Evolutionary conservation across 2,329 filamentous ascomycete genomes (phyloP), one percentile per base, ranked within the genome.

Genomic region (Claviceps maximensis): DNA sequence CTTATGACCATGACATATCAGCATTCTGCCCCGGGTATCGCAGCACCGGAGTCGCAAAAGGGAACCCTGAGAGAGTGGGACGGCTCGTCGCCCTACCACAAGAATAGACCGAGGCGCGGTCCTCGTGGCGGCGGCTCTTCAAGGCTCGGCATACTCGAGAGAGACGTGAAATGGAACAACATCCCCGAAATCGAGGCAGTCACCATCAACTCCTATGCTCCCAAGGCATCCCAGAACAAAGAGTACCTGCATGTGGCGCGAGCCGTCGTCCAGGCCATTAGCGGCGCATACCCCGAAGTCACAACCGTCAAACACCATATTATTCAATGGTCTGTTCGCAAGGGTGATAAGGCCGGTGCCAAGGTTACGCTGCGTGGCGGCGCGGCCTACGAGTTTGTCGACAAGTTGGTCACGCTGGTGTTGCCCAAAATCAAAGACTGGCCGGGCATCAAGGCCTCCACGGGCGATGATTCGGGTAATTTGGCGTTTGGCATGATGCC

Each of bases 391-490:
- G 85, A 96, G 67, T 96, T 98, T 67, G 66, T 98, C 46, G 86
- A 91, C 63, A 95, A 95, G 73, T 75, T 89, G 60, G 76, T 97
- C 53, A 89, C 95, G 65, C 75, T 97, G 9, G 90, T 98, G 6
- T 77, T 97, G 65, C 93, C 93, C 41, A 87, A 84, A 64, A 94
- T 98, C 70, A 98, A 97, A 76, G 93, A 98, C 61, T 98, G 89
- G 86, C 81, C 80, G 53, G 93, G 93, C 21, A 63, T 82, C 53
- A 65, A 70, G 59, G 75, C 69, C 55, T 67, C 63, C 45, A 87
- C 87, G 41, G 93, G 93, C 63, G 93, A 98, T 67, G 83, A 82
- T 63, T 84, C 85, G 56, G 93, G 93, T 40, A 96, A 97, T 68
- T 77, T 98, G 59, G 78, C 77, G 10, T 91, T 90, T 67, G 93